Conservation (phyloP, 1,284 basidiomycete genomes). For the Xerocomus cyaneibrunnescens region DNA sequence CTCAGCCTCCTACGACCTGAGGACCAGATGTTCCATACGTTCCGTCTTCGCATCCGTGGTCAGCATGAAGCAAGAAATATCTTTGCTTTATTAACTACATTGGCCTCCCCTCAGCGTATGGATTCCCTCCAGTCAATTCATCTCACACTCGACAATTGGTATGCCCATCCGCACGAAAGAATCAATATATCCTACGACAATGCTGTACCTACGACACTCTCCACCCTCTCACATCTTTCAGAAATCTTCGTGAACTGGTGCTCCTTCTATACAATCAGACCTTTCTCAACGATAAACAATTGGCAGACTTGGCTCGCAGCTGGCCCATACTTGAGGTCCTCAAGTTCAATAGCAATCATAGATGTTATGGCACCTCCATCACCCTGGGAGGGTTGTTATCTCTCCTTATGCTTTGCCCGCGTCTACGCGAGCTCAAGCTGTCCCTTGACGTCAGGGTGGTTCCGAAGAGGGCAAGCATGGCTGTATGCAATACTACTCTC, state of each 20-base stretch:
- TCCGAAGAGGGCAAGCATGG: background rate
- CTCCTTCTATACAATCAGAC: background rate
- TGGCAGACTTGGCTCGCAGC: background rate
- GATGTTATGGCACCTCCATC: background rate
- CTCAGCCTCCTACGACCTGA: background rate
- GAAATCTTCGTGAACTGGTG: background rate
- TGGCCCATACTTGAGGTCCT: background rate
- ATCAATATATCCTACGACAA: background rate
- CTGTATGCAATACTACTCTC: background rate
- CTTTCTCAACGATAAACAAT: background rate
- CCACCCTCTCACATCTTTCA: background rate
- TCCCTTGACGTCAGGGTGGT: background rate
- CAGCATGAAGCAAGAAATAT: background rate
- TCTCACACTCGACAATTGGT: background rate
- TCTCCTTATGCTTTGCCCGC: background rate
- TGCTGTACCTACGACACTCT: background rate
- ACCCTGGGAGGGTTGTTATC: slow-evolving; percentile 4
- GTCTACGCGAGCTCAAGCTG: background rate
- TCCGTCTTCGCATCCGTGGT: background rate
- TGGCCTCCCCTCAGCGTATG: background rate
- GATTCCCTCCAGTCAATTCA: background rate
- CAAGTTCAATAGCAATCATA: background rate
- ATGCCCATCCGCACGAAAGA: background rate
- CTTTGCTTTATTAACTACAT: background rate
- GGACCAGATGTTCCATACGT: background rate